A percentile compares a stretch with the other conserved stretches of the same genome.
phyloP scores from a whole-genome alignment of 192 early-diverging fungal species.

The Funneliformis geosporum region DNA sequence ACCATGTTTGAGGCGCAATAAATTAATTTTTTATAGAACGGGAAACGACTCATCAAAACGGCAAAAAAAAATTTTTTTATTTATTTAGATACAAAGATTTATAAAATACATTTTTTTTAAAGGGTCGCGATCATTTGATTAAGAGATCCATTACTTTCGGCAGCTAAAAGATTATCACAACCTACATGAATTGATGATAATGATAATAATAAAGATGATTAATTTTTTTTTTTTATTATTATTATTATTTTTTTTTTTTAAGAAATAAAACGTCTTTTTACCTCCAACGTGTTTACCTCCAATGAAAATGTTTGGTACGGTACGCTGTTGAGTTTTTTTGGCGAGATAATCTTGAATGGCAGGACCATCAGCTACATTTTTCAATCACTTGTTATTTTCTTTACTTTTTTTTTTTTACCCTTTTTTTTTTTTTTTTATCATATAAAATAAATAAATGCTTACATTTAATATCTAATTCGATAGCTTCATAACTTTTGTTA shows the following conservation, averaged over 20 bases:
- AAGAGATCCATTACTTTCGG: not conserved
- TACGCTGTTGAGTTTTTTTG: not conserved
- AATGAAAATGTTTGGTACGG: constrained; percentile 26
- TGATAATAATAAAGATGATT: not conserved
- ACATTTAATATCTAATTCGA: not conserved
- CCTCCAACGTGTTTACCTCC: constrained; percentile 1
- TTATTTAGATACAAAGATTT: too few relatives aligned
- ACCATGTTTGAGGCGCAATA: too few relatives aligned
- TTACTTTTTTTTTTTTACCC: too few relatives aligned
- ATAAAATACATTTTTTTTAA: too few relatives aligned
- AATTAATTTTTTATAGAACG: too few relatives aligned
- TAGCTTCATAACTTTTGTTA: not conserved
- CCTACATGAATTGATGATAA: not conserved
- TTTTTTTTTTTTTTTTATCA: too few relatives aligned
- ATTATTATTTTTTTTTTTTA: not conserved
- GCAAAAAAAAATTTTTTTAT: too few relatives aligned
- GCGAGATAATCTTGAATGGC: constrained; percentile 12
- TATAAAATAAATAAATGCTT: not conserved
- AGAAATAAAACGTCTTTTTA: not conserved
- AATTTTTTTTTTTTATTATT: too few relatives aligned
- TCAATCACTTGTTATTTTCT: too few relatives aligned
- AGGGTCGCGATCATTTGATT: not conserved
- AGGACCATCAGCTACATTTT: not conserved
- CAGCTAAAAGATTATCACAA: not conserved
- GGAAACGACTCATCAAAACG: too few relatives aligned